phyloP scores from a whole-genome alignment of 352 stramenopile species.

The Phytopythium cucurbitacearum region DNA sequence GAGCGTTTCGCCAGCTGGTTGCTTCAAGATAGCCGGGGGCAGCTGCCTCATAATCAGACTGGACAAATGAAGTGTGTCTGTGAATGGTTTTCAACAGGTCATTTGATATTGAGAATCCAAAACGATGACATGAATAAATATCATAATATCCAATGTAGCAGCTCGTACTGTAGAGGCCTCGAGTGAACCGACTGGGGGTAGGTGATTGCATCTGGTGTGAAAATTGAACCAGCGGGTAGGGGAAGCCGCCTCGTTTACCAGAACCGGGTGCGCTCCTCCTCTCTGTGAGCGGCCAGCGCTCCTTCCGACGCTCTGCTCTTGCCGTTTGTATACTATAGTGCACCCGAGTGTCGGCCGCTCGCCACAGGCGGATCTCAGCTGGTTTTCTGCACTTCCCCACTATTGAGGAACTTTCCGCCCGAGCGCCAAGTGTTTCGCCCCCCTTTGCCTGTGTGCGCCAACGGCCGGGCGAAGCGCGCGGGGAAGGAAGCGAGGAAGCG shows the following conservation, averaged over 20 bases:
- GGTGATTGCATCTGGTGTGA: constrained; percentile 3
- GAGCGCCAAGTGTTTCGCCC: constrained; percentile 12
- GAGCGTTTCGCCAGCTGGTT: too few relatives aligned
- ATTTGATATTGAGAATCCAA: too few relatives aligned
- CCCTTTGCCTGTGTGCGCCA: background rate
- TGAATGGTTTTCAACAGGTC: too few relatives aligned
- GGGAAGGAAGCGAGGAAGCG: background rate
- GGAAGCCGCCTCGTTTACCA: background rate
- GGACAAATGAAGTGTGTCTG: too few relatives aligned
- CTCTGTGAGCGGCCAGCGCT: background rate
- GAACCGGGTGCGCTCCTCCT: background rate
- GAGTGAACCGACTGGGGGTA: background rate
- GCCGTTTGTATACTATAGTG: background rate
- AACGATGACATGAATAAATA: too few relatives aligned
- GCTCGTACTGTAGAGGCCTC: background rate
- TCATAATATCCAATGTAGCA: too few relatives aligned
- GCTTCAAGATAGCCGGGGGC: too few relatives aligned
- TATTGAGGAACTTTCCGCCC: constrained; percentile 28
- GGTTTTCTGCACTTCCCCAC: background rate
- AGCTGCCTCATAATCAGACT: too few relatives aligned
- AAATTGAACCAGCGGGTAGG: constrained; percentile 1
- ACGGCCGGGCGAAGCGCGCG: background rate
- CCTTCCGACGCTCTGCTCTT: constrained; percentile 1
- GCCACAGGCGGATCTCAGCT: background rate
- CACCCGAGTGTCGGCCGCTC: background rate